These are phyloP conservation scores for Colletotrichum filicis DNA, from an alignment of 2,329 filamentous ascomycete species.

Conservation along the genomic window DNA sequence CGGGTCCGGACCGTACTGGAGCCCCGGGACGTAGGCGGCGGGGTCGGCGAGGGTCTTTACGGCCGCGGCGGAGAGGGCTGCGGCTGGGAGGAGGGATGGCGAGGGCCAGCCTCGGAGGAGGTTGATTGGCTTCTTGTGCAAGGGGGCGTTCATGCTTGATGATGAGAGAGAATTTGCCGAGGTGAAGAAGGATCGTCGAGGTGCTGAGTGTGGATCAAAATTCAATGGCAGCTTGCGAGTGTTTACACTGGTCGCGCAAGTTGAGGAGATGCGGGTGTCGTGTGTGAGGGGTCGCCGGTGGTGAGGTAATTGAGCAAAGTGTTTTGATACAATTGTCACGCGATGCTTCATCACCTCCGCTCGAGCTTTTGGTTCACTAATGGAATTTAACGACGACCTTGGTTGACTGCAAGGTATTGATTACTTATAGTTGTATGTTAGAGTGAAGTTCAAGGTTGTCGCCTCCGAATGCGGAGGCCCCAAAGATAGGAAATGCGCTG, in stretches of 20 bases:
- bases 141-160: conserved; percentile 12
- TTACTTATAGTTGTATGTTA: not conserved
- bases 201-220: not conserved
- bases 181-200: not conserved
- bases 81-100: conserved; percentile 70
- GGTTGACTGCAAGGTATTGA: not conserved
- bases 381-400: no score
- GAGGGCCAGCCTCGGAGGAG: conserved; percentile 77
- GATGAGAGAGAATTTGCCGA: not conserved
- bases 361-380: not conserved
- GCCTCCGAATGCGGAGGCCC: conserved; percentile 28
- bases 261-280: not conserved
- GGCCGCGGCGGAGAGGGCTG: conserved; percentile 70
- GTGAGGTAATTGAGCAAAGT: conserved; percentile 5
- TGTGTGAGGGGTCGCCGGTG: conserved; percentile 16
- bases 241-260: not conserved
- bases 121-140: conserved; percentile 63
- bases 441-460: conserved; percentile 9
- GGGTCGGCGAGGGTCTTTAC: conserved; percentile 70
- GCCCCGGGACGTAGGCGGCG: conserved; percentile 67
- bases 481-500: not conserved
- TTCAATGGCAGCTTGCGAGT: not conserved
- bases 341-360: conserved; percentile 16
- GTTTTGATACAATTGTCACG: not conserved
- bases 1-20: conserved; percentile 83